Evolutionary conservation across 805 yeast species (phyloP).

Genomic region (Candida alai): DNA sequence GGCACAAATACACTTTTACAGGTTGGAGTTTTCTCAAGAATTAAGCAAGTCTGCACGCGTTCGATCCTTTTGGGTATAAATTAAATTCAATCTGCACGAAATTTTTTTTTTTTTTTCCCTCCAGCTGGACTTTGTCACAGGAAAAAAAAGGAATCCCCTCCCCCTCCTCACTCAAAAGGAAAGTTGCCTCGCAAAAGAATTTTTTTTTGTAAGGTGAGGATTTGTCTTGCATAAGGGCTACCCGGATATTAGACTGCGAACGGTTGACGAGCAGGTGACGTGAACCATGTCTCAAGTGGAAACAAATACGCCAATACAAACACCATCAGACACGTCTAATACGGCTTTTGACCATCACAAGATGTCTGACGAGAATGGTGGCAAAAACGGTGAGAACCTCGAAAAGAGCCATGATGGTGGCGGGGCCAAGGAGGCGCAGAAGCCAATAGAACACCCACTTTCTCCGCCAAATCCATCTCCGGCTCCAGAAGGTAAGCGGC

Average conservation of each 20-base stretch:
- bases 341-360: no score
- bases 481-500: slow-evolving; percentile 34
- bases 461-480: slow-evolving; percentile 47
- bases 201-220: no score
- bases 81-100: slow-evolving; percentile 5
- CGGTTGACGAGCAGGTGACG: neutral
- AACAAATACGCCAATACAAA: slow-evolving; percentile 37
- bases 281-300: slow-evolving; percentile 13
- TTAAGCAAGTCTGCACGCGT: no score
- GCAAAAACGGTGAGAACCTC: neutral
- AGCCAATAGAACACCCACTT: slow-evolving; percentile 26
- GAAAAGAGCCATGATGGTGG: neutral
- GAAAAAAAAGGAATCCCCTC: slow-evolving; percentile 1
- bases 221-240: no score
- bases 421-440: neutral
- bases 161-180: slow-evolving; percentile 2
- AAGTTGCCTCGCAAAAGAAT: no score
- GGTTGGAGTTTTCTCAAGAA: no score
- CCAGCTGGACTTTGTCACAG: neutral
- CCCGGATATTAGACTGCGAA: slow-evolving; percentile 7
- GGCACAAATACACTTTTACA: no score
- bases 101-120: neutral
- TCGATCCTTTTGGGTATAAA: slow-evolving; percentile 4
- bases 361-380: slow-evolving; percentile 3
- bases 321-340: slow-evolving; percentile 33